Base-by-base conservation (phyloP, 2,329 filamentous ascomycete genomes). In the Paecilomyces dactylethromorphus region DNA sequence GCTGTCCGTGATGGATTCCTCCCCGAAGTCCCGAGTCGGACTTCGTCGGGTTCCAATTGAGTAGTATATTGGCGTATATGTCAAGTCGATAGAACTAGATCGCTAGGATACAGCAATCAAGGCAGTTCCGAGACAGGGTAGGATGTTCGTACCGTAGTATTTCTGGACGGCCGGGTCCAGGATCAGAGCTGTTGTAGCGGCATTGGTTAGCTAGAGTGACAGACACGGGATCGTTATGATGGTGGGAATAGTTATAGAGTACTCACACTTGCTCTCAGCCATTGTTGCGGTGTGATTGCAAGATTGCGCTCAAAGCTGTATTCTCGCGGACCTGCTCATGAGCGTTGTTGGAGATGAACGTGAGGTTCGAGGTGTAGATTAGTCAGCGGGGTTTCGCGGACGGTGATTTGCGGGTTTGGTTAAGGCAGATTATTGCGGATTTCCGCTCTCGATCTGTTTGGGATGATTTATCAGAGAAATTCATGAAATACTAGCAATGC, bases 141-240 rank as follows among this genome's bases (percentile, higher is more conserved):
- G 59, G 63, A 64, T 59, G 62, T 58, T 18, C 69, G 65, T 78
- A 83, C 81, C 76, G 66, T 79, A 78, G 69, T 79, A 79, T 73
- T 78, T 80, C 72, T 79, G 76, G 60, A 77, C 67, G 59, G 75
- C 77, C 67, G 78, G 74, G 67, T 77, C 74, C 69, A 74, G 70
- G 65, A 73, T 66, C 67, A 74, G 68, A 61, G 76, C 74, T 75
- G 72, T 76, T 45, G n/a, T 45, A n/a, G 39, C 39, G 39, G 39
- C n/a, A 18, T 39, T 39, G 39, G n/a, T 45, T 45, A 45, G 39
- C 39, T 45, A 45, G 39, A 45, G 39, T 3, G n/a, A 18, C 39
- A 8, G 39, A 18, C 15, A 8, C 11, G 39, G 4, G 4, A n/a
- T 10, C n/a, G 11, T 21, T n/a, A 7, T 8, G n/a, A 18, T 21